Evolutionary conservation across 805 yeast genomes (phyloP).

Genomic region (Candida arabinofermentans): DNA sequence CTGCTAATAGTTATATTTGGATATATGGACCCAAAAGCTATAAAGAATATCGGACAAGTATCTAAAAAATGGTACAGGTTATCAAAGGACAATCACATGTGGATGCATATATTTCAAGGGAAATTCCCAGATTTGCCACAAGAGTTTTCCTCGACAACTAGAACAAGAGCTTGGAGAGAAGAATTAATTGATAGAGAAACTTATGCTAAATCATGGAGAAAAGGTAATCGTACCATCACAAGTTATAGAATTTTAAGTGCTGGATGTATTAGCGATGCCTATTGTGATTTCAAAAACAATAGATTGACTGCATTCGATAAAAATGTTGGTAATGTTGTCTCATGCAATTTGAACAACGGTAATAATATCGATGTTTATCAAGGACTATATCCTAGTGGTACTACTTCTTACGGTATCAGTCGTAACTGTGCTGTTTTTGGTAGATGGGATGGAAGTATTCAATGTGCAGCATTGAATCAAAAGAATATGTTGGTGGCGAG

Average conservation of each 20-base stretch:
- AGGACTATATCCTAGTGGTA: constrained; percentile 27
- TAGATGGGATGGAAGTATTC: constrained; percentile 32
- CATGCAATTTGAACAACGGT: constrained; percentile 23
- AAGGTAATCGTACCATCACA: constrained; percentile 24
- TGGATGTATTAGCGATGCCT: constrained; percentile 23
- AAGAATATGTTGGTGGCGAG: constrained; percentile 23
- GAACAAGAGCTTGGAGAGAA: constrained; percentile 41
- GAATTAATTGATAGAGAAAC: constrained; percentile 42
- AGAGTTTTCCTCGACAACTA: constrained; percentile 40
- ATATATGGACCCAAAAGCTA: constrained; percentile 41
- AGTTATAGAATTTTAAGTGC: constrained; percentile 17
- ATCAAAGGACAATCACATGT: constrained; percentile 41
- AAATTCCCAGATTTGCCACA: constrained; percentile 33
- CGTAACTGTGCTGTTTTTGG: constrained; percentile 28
- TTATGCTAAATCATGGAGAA: constrained; percentile 35
- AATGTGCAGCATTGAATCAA: constrained; percentile 24
- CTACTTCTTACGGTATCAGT: constrained; percentile 28
- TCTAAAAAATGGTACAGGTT: constrained; percentile 46
- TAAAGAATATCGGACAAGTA: constrained; percentile 39
- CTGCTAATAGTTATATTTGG: constrained; percentile 42
- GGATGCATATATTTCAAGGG: constrained; percentile 42
- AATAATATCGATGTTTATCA: constrained; percentile 17
- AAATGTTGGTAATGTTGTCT: constrained; percentile 22
- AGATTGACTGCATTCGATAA: constrained; percentile 22
- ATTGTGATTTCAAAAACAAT: constrained; percentile 25